Evolutionary conservation across 106 monocot genomes (phyloP), one percentile per base, ranked within the genome.

Genomic region (Hemerocallis citrina): DNA sequence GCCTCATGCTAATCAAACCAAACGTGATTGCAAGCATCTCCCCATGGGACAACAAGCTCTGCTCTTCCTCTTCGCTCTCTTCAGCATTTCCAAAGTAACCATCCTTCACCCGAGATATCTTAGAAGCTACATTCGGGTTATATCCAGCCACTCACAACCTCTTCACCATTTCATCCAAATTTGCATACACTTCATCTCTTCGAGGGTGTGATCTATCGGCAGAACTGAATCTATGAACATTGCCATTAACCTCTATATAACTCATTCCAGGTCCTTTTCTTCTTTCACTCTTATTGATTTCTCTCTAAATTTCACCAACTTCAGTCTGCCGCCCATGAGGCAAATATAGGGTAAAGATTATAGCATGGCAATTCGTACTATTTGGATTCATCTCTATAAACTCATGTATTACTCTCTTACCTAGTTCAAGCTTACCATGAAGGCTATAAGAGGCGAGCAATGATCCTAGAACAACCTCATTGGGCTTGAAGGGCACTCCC

Each of bases 391-490:
- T 63, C 42, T 71, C 34, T 28, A 64, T 47, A 5, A 89, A 75
- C 66, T 81, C 75, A 27, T 59, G 57, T 70, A 78, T 35, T 6
- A 85, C 8, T 21, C 56, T 55, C 22, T 41, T 67, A 4, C 81
- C 85, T 10, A 78, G 24, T 13, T 76, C 70, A 0, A 72, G 44
- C 67, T 65, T 65, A 14, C 85, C 75, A 35, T 84, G 83, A 14
- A 77, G 39, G 16, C 45, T 28, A 34, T 81, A 85, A 11, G 89
- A 77, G 24, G 89, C 81, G 3, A 89, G 57, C 9, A 89, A 73
- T 1, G 85, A 78, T n/a, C 89, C 89, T 13, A 89, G 23, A 52
- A 89, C 84, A 3, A 89, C 81, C 44, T 79, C 81, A 51, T 85
- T 89, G 13, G 85, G 89, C 2, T 21, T 41, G 16, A 89, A 17